Conservation (phyloP, 257 asterid genomes). For the Mitragyna speciosa region DNA sequence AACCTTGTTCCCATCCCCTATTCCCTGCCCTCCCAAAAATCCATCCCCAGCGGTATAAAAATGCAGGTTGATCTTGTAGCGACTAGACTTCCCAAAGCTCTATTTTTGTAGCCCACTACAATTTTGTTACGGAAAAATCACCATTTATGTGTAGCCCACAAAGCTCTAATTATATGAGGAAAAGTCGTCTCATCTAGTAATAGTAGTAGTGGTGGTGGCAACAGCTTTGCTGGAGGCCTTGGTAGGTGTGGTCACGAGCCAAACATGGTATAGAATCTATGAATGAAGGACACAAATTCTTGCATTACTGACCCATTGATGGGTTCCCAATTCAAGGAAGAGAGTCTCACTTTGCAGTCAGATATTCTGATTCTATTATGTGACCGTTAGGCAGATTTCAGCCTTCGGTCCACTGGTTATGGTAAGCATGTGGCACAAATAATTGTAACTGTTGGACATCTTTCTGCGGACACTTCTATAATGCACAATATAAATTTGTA, state of each 20-base stretch:
- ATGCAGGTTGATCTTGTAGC: not conserved
- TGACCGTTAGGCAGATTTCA: not conserved
- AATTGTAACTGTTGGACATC: not conserved
- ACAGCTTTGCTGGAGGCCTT: not conserved
- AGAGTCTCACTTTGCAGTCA: constrained; percentile 9
- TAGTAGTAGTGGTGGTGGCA: not conserved
- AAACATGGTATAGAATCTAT: constrained; percentile 6
- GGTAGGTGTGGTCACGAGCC: not conserved
- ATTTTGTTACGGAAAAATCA: not conserved
- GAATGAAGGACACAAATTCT: constrained; percentile 1
- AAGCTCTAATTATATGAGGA: not conserved
- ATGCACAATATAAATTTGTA: too few species aligned
- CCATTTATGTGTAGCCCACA: constrained; percentile 14
- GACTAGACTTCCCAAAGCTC: not conserved
- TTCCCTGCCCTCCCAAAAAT: not conserved
- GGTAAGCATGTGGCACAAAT: not conserved
- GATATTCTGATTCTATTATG: constrained; percentile 18
- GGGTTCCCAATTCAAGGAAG: not conserved
- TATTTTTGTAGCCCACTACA: too few species aligned
- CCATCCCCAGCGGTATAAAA: not conserved
- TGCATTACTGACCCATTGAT: constrained; percentile 10
- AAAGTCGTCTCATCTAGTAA: not conserved
- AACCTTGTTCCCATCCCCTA: not conserved
- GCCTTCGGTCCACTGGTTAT: not conserved
- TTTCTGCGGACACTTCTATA: too few species aligned